Evolutionary conservation across 805 yeast species (phyloP), one percentile per base, ranked within the genome.

Genomic region (Candida coquimbonensis): DNA sequence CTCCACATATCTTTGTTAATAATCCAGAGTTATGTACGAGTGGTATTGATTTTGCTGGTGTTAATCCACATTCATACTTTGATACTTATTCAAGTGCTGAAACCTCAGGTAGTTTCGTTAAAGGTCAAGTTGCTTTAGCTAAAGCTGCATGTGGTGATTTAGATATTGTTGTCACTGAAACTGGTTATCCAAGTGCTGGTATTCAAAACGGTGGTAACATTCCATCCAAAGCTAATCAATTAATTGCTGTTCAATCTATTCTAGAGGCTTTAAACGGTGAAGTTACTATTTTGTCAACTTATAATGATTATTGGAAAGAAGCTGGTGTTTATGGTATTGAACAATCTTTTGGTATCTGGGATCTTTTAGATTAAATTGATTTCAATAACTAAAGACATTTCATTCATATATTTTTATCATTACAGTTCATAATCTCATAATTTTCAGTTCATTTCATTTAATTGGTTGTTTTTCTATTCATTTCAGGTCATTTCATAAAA

Each of bases 121-220:
- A 69, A 42, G 78, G 78, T 31, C 95, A 90, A 67, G 69, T 78
- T 50, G 63, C 56, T 21, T 60, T 81, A 47, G 81, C 81, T 25
- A 65, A 73, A 53, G 65, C 63, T 14, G 66, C 72, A 39, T 89
- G 96, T 69, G 64, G 64, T 43, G 66, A 69, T 47, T 69, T 73
- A 62, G 63, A 67, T 8, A 80, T 86, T 34, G 53, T 70, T 19
- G 79, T 89, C 46, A 81, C 95, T 19, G 96, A 89, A 66, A 88
- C 96, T 6, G 96, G 96, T 38, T 89, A 87, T 62, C 96, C 96
- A 56, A 78, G 82, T 54, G 68, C 70, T 36, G 96, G 96, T 57
- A 62, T 60, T 49, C 68, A 73, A 47, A 80, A 87, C 59, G 96
- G 96, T 46, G 66, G 66, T 42, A 85, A 88, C 54, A 75, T 80